Evolutionary conservation across 2,329 filamentous ascomycete species (phyloP).

Genomic region (Claviceps cyperi): DNA sequence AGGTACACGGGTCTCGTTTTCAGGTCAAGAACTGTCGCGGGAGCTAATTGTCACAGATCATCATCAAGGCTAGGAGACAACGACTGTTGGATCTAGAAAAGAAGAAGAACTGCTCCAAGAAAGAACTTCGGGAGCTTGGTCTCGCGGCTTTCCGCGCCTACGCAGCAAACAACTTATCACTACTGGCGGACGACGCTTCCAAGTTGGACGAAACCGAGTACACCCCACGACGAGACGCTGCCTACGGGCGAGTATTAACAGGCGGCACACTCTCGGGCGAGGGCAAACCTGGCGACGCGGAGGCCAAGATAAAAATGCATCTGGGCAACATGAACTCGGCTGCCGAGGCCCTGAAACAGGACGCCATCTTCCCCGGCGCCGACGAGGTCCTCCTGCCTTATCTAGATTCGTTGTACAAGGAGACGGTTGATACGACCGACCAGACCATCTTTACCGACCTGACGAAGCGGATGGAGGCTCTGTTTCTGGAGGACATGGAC

Average conservation of each 20-base stretch:
- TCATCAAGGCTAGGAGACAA: slow-evolving; percentile 56
- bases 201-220: slow-evolving; percentile 37
- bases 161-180: slow-evolving; percentile 38
- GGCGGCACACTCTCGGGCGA: slow-evolving; percentile 42
- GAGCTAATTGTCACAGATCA: slow-evolving; percentile 27
- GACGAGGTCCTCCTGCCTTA: slow-evolving; percentile 66
- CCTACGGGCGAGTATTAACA: slow-evolving; percentile 38
- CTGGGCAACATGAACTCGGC: slow-evolving; percentile 48
- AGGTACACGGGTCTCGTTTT: slow-evolving; percentile 28
- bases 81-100: slow-evolving; percentile 65
- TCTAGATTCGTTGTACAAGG: slow-evolving; percentile 56
- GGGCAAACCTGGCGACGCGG: slow-evolving; percentile 54
- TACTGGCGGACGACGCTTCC: slow-evolving; percentile 29
- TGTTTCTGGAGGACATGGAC: slow-evolving; percentile 80
- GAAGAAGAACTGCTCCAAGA: slow-evolving; percentile 46
- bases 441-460: slow-evolving; percentile 72
- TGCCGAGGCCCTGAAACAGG: slow-evolving; percentile 31
- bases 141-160: slow-evolving; percentile 41
- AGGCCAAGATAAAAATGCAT: slow-evolving; percentile 86
- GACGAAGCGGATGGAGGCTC: slow-evolving; percentile 71
- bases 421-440: slow-evolving; percentile 45
- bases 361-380: slow-evolving; percentile 37
- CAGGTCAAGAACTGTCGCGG: not conserved
- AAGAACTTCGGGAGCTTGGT: slow-evolving; percentile 32
- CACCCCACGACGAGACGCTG: slow-evolving; percentile 30